Evolutionary conservation across 768 basidiomycete species (phyloP).

Genomic region (Suillus fuscotomentosus): DNA sequence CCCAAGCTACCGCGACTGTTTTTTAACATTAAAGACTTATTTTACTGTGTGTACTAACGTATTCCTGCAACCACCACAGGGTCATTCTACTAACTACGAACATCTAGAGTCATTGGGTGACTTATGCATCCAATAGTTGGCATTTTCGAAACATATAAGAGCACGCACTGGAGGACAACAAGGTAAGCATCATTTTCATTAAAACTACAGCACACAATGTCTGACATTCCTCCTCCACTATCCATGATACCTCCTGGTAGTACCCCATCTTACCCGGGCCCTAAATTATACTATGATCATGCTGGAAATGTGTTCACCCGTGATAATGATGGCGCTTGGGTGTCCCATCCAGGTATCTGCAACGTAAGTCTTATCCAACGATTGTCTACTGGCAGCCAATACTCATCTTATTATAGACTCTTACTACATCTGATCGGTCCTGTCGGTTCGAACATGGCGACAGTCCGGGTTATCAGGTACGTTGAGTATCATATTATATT

Average conservation of each 20-base stretch:
- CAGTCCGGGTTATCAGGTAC: no score
- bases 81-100: no score
- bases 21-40: no score
- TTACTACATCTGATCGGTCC: neutral
- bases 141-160: no score
- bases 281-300: neutral
- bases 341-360: neutral
- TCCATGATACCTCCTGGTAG: neutral
- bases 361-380: neutral
- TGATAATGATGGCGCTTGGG: neutral
- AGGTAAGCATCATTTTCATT: neutral
- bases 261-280: neutral
- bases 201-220: neutral
- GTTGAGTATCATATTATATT: no score
- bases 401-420: neutral
- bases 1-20: no score
- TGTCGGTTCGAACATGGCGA: no score
- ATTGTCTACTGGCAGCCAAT: neutral
- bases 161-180: neutral
- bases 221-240: neutral
- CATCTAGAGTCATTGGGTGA: no score
- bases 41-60: no score
- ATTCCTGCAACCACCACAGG: no score
- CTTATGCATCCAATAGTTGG: no score
- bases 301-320: neutral